Evolutionary conservation across 805 yeast genomes (phyloP).

Genomic region (Zygosaccharomyces pseudorouxii): DNA sequence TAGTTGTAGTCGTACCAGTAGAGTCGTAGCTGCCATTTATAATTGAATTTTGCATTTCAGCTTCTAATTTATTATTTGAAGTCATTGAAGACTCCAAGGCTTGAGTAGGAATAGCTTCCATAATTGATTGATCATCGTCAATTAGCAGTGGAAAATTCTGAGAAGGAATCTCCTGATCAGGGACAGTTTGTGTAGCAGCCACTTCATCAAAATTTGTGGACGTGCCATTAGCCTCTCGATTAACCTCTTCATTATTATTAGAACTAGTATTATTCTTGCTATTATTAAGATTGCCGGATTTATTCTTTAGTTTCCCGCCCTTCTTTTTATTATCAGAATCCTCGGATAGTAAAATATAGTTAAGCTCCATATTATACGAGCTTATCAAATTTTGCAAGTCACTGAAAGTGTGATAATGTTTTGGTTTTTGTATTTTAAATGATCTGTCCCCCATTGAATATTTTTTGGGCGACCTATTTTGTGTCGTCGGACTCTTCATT

Average conservation of each 20-base stretch:
- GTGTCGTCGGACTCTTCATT: conserved; percentile 8
- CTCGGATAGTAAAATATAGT: conserved; percentile 9
- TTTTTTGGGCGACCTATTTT: conserved; percentile 7
- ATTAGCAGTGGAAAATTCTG: not conserved
- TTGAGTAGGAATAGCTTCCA: not conserved
- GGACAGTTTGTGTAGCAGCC: not conserved
- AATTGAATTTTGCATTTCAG: not conserved
- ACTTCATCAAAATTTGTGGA: not conserved
- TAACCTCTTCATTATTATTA: not conserved
- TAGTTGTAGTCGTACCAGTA: not conserved
- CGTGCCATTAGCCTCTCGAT: not conserved
- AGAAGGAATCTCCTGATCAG: not conserved
- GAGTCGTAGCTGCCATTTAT: not conserved
- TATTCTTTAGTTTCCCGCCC: not conserved
- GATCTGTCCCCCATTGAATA: not conserved
- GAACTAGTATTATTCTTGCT: not conserved
- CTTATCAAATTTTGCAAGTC: conserved; percentile 7
- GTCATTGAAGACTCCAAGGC: not conserved
- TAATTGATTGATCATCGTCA: not conserved
- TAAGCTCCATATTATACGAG: conserved; percentile 11
- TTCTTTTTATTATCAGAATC: not conserved
- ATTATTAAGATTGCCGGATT: not conserved
- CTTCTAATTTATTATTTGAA: not conserved
- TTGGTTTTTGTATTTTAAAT: conserved; percentile 11
- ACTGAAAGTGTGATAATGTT: not conserved